These are phyloP conservation scores for Massariosphaeria phaeospora DNA, from an alignment of 495 filamentous ascomycete species.

Conservation along the genomic window DNA sequence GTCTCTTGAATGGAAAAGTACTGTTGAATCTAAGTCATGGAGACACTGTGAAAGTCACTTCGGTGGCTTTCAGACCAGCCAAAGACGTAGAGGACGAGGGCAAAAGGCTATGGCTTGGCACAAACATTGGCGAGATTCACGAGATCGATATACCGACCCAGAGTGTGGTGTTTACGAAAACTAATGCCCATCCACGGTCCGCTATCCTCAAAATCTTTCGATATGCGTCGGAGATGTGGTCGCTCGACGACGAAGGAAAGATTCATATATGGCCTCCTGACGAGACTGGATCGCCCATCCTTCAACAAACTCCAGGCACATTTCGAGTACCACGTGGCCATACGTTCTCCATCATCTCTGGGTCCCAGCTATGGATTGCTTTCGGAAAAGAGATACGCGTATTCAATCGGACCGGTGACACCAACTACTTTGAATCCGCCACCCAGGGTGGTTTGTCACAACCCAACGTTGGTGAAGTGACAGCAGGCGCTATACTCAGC, in stretches of 20 bases:
- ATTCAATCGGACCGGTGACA: conserved; percentile 65
- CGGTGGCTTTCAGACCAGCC: conserved; percentile 80
- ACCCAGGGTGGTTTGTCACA: conserved; percentile 62
- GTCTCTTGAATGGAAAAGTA: conserved; percentile 70
- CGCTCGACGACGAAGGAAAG: conserved; percentile 83
- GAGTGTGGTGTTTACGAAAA: conserved; percentile 58
- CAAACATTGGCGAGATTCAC: conserved; percentile 75
- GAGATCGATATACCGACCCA: conserved; percentile 76
- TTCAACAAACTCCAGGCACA: conserved; percentile 61
- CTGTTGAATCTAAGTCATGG: conserved; percentile 74
- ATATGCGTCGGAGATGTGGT: conserved; percentile 87
- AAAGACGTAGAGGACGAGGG: conserved; percentile 72
- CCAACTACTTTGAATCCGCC: conserved; percentile 66
- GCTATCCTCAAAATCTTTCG: conserved; percentile 85
- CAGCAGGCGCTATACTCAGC: conserved; percentile 70
- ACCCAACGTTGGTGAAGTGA: conserved; percentile 75
- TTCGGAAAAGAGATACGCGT: conserved; percentile 82
- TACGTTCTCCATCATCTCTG: conserved; percentile 77
- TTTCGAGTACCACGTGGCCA: conserved; percentile 75
- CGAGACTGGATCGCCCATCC: conserved; percentile 64
- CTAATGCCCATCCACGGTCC: conserved; percentile 68
- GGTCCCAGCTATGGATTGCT: conserved; percentile 79
- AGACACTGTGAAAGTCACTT: conserved; percentile 71
- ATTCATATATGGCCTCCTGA: conserved; percentile 84
- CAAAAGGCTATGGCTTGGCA: conserved; percentile 82